Percentiles rank a stretch among this genome's conserved stretches.
Conservation (phyloP, 352 stramenopile species). For the Globisporangium lucens region DNA sequence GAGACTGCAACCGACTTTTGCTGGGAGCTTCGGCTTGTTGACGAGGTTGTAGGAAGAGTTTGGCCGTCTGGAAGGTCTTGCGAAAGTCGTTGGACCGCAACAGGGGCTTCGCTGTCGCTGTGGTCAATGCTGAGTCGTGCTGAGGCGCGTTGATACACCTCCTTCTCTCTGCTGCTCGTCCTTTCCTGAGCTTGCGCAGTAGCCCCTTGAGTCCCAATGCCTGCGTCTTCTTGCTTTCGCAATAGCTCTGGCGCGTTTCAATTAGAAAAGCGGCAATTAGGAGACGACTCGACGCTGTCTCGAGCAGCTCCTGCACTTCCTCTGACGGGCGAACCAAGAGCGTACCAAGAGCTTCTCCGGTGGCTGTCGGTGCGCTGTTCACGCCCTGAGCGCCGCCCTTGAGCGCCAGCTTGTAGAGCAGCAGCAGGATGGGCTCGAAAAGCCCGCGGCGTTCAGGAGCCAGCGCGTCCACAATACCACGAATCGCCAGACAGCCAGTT, state of each 20-base stretch:
- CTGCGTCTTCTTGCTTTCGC: neutral
- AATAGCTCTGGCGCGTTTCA: constrained; percentile 22
- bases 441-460: constrained; percentile 21
- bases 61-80: neutral
- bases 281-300: neutral
- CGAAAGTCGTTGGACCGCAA: neutral
- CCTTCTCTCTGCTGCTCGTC: neutral
- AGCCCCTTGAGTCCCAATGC: neutral
- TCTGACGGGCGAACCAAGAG: constrained; percentile 12
- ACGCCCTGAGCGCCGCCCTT: constrained; percentile 6
- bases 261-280: constrained; percentile 24
- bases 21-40: neutral
- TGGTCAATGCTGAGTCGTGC: neutral
- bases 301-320: neutral
- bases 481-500: neutral
- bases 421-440: constrained; percentile 27
- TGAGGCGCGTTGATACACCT: neutral
- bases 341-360: constrained; percentile 19
- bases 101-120: neutral
- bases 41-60: neutral
- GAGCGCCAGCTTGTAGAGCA: constrained; percentile 30
- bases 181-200: too few species aligned
- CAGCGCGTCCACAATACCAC: constrained; percentile 6
- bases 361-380: constrained; percentile 5
- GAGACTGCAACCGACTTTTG: neutral